These are phyloP conservation scores for Epithemia pelagica DNA, from an alignment of 108 stramenopile genomes.

Conservation along the genomic window DNA sequence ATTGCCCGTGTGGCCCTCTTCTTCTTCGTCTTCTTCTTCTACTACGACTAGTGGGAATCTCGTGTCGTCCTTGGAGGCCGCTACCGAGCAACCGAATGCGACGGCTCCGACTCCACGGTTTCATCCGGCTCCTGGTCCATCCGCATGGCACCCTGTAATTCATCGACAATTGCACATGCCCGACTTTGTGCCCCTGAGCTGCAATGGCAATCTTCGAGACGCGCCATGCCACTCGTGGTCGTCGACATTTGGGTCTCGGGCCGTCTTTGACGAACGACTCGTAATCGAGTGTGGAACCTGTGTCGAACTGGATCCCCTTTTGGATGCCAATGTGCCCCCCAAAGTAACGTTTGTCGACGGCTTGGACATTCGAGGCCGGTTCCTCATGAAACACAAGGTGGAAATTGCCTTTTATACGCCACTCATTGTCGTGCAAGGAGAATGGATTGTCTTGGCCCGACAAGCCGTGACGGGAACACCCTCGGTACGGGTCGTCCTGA, in stretches of 20 bases:
- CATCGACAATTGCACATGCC: too few relatives aligned
- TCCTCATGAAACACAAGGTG: background rate
- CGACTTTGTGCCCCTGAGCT: conserved; percentile 1
- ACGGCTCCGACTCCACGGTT: too few relatives aligned
- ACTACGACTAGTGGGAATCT: too few relatives aligned
- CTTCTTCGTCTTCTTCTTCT: too few relatives aligned
- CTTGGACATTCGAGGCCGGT: background rate
- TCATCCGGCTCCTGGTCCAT: too few relatives aligned
- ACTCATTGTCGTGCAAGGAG: background rate
- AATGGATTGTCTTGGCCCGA: background rate
- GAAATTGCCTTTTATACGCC: background rate
- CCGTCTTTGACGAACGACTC: background rate
- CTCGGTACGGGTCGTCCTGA: background rate
- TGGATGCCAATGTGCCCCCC: too few relatives aligned
- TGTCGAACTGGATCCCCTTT: background rate
- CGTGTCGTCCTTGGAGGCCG: too few relatives aligned
- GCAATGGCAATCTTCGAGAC: background rate
- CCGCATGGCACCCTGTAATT: too few relatives aligned
- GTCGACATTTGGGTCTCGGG: background rate
- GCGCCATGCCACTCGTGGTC: background rate
- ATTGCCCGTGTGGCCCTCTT: too few relatives aligned
- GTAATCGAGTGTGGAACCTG: background rate
- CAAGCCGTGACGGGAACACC: background rate
- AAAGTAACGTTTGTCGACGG: background rate
- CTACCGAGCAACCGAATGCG: too few relatives aligned